These are phyloP conservation scores for Microcyclospora pomicola DNA, from an alignment of 2,329 filamentous ascomycete species.

Conservation along the genomic window DNA sequence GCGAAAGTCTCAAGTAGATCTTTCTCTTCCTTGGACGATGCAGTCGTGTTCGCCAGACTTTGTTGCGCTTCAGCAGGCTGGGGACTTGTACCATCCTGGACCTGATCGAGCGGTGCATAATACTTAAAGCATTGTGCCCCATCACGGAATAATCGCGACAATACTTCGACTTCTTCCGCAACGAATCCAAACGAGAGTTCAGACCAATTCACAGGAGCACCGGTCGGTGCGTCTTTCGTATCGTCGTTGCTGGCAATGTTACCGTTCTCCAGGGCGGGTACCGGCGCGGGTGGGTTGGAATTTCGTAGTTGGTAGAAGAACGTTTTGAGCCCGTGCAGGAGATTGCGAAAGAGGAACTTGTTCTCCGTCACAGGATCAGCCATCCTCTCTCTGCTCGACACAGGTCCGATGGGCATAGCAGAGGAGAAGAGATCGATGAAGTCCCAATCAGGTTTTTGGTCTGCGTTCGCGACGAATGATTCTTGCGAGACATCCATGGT, in stretches of 20 bases:
- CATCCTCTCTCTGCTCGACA: constrained; percentile 67
- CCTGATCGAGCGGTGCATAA: constrained; percentile 76
- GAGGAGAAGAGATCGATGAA: constrained; percentile 86
- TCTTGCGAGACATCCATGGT: constrained; percentile 48
- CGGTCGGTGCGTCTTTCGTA: constrained; percentile 44
- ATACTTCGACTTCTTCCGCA: constrained; percentile 89
- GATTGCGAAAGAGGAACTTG: constrained; percentile 92
- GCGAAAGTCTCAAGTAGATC: constrained; percentile 94
- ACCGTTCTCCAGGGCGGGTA: constrained; percentile 22
- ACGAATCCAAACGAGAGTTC: constrained; percentile 95
- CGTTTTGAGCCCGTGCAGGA: constrained; percentile 90
- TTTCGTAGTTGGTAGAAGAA: constrained; percentile 89
- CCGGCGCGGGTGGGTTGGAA: constrained; percentile 58
- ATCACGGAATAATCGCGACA: constrained; percentile 94
- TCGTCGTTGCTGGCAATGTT: neutral
- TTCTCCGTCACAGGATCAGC: constrained; percentile 83
- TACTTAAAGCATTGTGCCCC: constrained; percentile 94
- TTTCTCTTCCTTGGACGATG: constrained; percentile 86
- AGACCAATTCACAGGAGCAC: constrained; percentile 78
- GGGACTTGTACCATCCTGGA: constrained; percentile 56
- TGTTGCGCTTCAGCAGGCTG: constrained; percentile 77
- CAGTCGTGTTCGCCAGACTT: constrained; percentile 63
- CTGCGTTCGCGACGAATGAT: constrained; percentile 70
- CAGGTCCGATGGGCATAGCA: constrained; percentile 90
- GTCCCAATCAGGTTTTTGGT: constrained; percentile 81